Evolutionary conservation across 23 red algal genomes (phyloP).

Genomic region (Gracilaria vermiculophylla): DNA sequence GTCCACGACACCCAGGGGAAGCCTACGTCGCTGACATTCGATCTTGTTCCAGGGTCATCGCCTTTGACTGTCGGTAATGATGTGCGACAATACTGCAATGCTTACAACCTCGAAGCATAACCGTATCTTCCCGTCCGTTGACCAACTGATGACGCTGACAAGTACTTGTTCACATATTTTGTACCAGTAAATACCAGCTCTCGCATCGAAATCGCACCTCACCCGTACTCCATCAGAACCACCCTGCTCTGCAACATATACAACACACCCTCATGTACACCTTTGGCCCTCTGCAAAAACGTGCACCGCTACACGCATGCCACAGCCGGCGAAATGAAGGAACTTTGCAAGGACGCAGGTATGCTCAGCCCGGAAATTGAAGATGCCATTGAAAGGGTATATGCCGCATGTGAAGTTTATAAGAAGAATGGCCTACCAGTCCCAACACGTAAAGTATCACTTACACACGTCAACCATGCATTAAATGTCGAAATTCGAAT

Average conservation of each 20-base stretch:
- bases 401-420: slow-evolving; percentile 13
- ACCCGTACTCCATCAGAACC: too few relatives aligned
- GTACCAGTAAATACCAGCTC: too few relatives aligned
- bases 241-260: neutral
- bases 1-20: too few relatives aligned
- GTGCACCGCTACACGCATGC: slow-evolving; percentile 29
- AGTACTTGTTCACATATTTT: too few relatives aligned
- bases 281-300: neutral
- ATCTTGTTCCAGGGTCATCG: too few relatives aligned
- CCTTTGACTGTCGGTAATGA: too few relatives aligned
- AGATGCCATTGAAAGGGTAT: neutral
- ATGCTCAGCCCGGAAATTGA: neutral
- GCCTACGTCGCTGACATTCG: too few relatives aligned
- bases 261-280: neutral
- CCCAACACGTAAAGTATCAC: slow-evolving; percentile 5
- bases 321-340: neutral
- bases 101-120: too few relatives aligned
- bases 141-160: too few relatives aligned
- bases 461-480: slow-evolving; percentile 15
- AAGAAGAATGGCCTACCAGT: neutral
- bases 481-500: slow-evolving; percentile 37
- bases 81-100: too few relatives aligned
- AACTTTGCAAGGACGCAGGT: neutral
- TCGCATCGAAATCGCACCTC: too few relatives aligned
- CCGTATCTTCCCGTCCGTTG: too few relatives aligned